These are phyloP conservation scores for Trichoderma sp. DNA, from an alignment of 2,329 filamentous ascomycete species.

Conservation along the genomic window DNA sequence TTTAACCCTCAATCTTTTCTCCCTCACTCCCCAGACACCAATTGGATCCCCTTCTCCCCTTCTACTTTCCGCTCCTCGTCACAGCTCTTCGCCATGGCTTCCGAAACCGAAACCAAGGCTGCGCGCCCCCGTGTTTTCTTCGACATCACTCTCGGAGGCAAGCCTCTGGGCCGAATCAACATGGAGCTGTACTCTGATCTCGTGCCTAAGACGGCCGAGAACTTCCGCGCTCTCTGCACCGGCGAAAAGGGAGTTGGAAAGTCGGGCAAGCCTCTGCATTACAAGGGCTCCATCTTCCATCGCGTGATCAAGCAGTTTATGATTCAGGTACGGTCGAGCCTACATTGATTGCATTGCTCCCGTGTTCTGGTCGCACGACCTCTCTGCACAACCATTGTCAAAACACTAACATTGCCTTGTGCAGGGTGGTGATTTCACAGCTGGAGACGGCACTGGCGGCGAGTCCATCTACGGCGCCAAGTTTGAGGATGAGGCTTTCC, in stretches of 20 bases:
- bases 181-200: slow-evolving; percentile 78
- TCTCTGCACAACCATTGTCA: not conserved
- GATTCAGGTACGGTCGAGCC: slow-evolving; percentile 52
- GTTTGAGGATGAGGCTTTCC: slow-evolving; percentile 96
- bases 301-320: slow-evolving; percentile 98
- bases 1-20: not conserved
- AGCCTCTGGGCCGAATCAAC: slow-evolving; percentile 70
- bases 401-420: not conserved
- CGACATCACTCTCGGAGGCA: slow-evolving; percentile 78
- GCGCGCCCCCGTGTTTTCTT: slow-evolving; percentile 84
- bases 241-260: slow-evolving; percentile 88
- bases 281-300: slow-evolving; percentile 91
- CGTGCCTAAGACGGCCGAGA: slow-evolving; percentile 92
- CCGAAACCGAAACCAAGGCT: slow-evolving; percentile 43
- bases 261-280: slow-evolving; percentile 80
- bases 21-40: not conserved
- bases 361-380: not conserved
- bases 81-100: slow-evolving; percentile 35
- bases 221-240: slow-evolving; percentile 92
- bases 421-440: slow-evolving; percentile 92
- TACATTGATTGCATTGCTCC: not conserved
- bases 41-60: not conserved
- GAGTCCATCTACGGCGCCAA: slow-evolving; percentile 98
- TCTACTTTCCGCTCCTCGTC: not conserved
- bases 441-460: slow-evolving; percentile 88